Base-by-base conservation (phyloP, 441 rosid genomes). In the Rhodomyrtus psidioides region DNA sequence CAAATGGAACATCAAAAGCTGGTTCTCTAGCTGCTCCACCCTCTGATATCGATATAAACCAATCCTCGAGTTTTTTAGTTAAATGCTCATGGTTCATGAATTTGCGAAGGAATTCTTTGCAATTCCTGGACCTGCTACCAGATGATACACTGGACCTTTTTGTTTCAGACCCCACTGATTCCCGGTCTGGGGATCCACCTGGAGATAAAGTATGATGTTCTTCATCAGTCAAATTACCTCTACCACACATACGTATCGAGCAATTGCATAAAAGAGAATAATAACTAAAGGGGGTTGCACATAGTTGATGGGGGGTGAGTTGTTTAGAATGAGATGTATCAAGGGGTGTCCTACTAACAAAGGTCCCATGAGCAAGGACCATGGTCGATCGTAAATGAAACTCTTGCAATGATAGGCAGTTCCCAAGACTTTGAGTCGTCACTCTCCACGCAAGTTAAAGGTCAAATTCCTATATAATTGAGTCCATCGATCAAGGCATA, bases 151-250 rank as follows among this genome's bases (percentile, higher is more conserved):
- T 94, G 81, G 98, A 96, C 86, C 96, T 91, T 88, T 92, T 95
- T 13, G 98, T 90, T 82, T 93, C 97, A 91, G 97, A 95, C 88
- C 94, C 98, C 23, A 93, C 88, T 4, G 99, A 96, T 89, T 95
- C 98, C 54, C 83, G 95, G 92, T 92, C 98, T 86, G 97, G 96
- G 53, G 98, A 95, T 92, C 92, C 91, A 86, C 98, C 99, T 95
- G 93, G 59, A 81, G 16, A 87, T 84, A 53, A 87, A 59, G 83
- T 83, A 8, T 44, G 27, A 12, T 6, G 19, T 54, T 49, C 56
- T 62, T 62, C 49, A 70, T 39, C 79, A 39, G 79, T 70, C 49
- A 70, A 70, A 70, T 70, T 70, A 70, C n/a, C 49, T 70, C n/a
- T 39, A 70, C n/a, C n/a, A 21, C n/a, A n/a, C 5, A 3, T 21